Base-by-base conservation (phyloP, 306 rosid species). In the Corylus heterophylla region DNA sequence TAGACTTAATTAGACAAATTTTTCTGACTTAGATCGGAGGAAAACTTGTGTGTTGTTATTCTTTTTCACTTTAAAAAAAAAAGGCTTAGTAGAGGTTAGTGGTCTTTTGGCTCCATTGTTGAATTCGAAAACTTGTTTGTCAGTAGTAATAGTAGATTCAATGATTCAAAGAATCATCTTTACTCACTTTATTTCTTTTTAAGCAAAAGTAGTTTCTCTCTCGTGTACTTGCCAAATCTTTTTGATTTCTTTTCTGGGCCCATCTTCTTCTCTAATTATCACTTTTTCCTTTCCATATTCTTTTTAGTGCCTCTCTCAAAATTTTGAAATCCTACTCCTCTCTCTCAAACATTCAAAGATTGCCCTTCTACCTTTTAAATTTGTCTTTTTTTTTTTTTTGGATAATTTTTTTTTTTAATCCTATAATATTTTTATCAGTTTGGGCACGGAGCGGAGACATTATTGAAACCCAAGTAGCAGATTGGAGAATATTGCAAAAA, bases 31-130 rank as follows among this genome's bases (percentile, higher is more conserved):
- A 39, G 4, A 5, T 39, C 0, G 4, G 6, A 39, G 44, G 44
- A 39, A 39, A 39, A 39, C 45, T 42, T 42, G 45, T 42, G 45
- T 42, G 52, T 11, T 49, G 14, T 9, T 49, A 22, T 22, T 13
- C 11, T 42, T 7, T 42, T 42, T 42, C 45, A 42, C 45, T 39
- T 39, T 3, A 0, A 4, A 35, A 2, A 2, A 22, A 22, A 22
- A 22, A 22, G 25, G 25, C n/a, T 13, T 31, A 13, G 51, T 18
- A 8, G 37, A 49, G 31, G 50, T 68, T 74, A n/a, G 8, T 47
- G 71, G 45, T n/a, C 48, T 76, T 86, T 85, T 90, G 94, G 92
- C 90, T 84, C 94, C 90, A 84, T 13, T 12, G 25, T 49, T 81
- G 68, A 79, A 84, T 82, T 90, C 80, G 62, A 86, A 84, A 67